Percentiles rank a stretch among this genome's conserved stretches.
phyloP scores from a whole-genome alignment of 2,329 filamentous ascomycete genomes.

The Alternaria solani region DNA sequence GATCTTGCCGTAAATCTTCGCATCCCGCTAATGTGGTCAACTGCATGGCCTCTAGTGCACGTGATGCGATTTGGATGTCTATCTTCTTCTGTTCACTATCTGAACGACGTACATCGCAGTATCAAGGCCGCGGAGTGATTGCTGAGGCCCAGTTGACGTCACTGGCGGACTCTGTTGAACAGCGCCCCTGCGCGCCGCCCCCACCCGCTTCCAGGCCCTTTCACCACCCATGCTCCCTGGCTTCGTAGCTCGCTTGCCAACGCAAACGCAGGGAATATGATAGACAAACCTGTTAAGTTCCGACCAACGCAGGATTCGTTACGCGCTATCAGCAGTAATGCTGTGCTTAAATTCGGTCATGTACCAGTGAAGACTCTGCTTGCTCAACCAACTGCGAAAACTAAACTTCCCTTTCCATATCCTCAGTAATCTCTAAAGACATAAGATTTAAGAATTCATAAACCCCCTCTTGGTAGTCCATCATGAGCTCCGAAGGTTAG shows the following conservation, averaged over 20 bases:
- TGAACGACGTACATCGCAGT: not conserved
- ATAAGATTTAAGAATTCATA: not conserved
- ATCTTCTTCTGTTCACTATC: not conserved
- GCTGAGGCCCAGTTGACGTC: slow-evolving; percentile 34
- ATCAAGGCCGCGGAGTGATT: not conserved
- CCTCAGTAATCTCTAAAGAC: not conserved
- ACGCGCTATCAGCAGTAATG: slow-evolving; percentile 11
- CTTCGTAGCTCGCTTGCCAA: slow-evolving; percentile 9
- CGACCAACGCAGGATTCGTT: slow-evolving; percentile 6
- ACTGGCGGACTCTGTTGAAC: slow-evolving; percentile 36
- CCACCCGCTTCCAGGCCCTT: slow-evolving; percentile 5
- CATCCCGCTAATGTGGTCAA: not conserved
- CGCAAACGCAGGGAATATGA: slow-evolving; percentile 18
- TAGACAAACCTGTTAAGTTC: slow-evolving; percentile 31
- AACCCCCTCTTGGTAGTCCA: not conserved
- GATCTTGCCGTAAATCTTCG: slow-evolving; percentile 6
- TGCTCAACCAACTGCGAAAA: not conserved
- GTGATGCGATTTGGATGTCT: not conserved
- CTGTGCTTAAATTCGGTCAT: slow-evolving; percentile 16
- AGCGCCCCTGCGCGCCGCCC: slow-evolving; percentile 6
- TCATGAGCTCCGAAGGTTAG: slow-evolving; percentile 42
- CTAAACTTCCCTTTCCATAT: not conserved
- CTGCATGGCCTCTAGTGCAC: not conserved
- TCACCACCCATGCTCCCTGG: not conserved
- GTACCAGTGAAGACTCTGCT: slow-evolving; percentile 3